phyloP scores from a whole-genome alignment of 1,284 basidiomycete genomes.

The Leccinum insolens region DNA sequence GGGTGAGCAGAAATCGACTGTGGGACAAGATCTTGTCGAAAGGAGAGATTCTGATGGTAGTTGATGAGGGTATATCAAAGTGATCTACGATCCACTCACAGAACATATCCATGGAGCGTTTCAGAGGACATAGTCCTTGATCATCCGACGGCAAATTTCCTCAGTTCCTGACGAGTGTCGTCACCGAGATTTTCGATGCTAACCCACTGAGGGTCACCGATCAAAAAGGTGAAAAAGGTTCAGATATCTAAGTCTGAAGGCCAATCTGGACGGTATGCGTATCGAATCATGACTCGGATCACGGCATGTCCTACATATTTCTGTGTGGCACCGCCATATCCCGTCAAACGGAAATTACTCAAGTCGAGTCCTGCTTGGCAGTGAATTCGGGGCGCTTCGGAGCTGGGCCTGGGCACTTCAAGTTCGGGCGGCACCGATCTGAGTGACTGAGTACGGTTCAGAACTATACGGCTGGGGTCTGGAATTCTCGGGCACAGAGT shows the following conservation, averaged over 20 bases:
- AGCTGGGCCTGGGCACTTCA: neutral
- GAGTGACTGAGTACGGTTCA: neutral
- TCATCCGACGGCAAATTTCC: neutral
- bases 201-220: neutral
- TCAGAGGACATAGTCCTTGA: neutral
- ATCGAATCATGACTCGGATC: neutral
- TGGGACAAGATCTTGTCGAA: neutral
- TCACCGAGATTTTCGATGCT: neutral
- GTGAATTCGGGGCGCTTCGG: neutral
- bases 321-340: neutral
- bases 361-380: neutral
- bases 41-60: neutral
- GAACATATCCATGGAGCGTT: neutral
- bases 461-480: neutral
- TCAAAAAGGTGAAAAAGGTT: neutral
- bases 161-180: neutral
- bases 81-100: neutral
- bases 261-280: neutral
- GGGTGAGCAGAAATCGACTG: constrained; percentile 2
- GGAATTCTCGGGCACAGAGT: neutral
- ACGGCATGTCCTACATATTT: neutral
- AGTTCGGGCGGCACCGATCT: too few species aligned
- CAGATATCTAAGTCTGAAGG: neutral
- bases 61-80: neutral
- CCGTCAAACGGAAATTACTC: neutral